Conservation (phyloP, 345 rosid species). For the Heritiera fomes region DNA sequence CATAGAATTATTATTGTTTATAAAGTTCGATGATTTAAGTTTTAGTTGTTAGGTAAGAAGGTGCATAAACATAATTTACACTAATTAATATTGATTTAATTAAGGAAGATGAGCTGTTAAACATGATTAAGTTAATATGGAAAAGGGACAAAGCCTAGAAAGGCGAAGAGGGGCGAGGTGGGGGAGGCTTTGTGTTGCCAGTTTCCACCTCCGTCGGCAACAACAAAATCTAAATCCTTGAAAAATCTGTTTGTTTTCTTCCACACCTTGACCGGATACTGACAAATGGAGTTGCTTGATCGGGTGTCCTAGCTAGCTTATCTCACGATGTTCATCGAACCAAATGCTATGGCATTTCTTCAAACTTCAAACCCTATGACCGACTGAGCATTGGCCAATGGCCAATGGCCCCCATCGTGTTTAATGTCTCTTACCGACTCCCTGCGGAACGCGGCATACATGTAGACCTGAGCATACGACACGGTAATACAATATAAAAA, state of each 20-base stretch:
- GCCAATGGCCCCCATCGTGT: slow-evolving; percentile 18
- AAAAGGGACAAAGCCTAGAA: slow-evolving; percentile 25
- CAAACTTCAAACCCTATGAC: slow-evolving; percentile 8
- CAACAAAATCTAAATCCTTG: slow-evolving; percentile 45
- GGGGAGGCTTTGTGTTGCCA: slow-evolving; percentile 3
- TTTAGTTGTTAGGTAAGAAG: neutral
- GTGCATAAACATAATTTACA: too few relatives aligned
- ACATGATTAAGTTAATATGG: slow-evolving; percentile 10
- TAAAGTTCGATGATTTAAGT: neutral
- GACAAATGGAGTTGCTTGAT: slow-evolving; percentile 31
- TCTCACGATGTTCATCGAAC: neutral
- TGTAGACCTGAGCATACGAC: too few relatives aligned
- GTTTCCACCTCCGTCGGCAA: slow-evolving; percentile 29
- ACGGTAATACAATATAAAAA: too few relatives aligned
- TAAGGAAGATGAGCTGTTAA: slow-evolving; percentile 29
- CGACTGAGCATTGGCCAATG: neutral
- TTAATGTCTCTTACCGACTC: slow-evolving; percentile 31
- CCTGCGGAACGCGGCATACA: slow-evolving; percentile 23
- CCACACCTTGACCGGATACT: slow-evolving; percentile 19
- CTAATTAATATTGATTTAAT: neutral
- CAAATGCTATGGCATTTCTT: slow-evolving; percentile 5
- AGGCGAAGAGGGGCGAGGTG: neutral
- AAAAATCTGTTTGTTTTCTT: slow-evolving; percentile 33
- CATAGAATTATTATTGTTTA: neutral
- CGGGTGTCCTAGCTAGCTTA: neutral